These are phyloP conservation scores for Blastocystis sp. DNA, from an alignment of 352 stramenopile genomes.

Conservation along the genomic window DNA sequence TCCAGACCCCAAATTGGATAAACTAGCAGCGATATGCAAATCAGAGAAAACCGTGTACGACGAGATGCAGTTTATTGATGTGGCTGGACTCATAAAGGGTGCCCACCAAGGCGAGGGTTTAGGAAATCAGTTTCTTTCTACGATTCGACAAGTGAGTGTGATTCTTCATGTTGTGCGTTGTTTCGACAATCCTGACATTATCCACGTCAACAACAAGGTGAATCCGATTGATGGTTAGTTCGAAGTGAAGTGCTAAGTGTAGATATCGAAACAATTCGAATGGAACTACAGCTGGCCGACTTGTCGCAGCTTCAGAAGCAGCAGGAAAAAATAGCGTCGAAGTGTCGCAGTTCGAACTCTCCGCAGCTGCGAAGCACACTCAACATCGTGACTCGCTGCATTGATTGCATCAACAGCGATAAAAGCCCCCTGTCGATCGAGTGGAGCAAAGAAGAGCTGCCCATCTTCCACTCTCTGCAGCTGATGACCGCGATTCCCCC, in stretches of 20 bases:
- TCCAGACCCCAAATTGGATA: constrained; percentile 25
- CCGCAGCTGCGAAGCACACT: constrained; percentile 71
- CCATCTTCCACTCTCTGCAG: constrained; percentile 74
- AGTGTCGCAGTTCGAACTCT: constrained; percentile 54
- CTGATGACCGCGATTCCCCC: constrained; percentile 75
- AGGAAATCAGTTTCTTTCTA: constrained; percentile 77
- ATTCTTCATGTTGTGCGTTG: constrained; percentile 77
- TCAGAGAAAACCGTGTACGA: constrained; percentile 47
- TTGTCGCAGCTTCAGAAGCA: constrained; percentile 44
- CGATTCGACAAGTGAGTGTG: constrained; percentile 76
- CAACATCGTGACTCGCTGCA: constrained; percentile 53
- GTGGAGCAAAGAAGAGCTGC: constrained; percentile 72
- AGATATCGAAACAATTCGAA: constrained; percentile 76
- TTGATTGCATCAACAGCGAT: background rate
- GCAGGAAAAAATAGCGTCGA: constrained; percentile 16
- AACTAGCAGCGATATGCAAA: background rate
- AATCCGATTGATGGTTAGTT: constrained; percentile 68
- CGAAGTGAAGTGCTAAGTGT: background rate
- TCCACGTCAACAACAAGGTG: constrained; percentile 76
- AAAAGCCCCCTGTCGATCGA: constrained; percentile 63
- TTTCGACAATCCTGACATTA: constrained; percentile 78
- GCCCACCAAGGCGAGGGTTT: constrained; percentile 75
- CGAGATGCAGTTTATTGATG: constrained; percentile 78
- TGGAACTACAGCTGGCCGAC: constrained; percentile 72
- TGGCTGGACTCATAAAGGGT: constrained; percentile 74